Conservation (phyloP, 192 early-diverging fungal species). For the Coemansia sp. region DNA sequence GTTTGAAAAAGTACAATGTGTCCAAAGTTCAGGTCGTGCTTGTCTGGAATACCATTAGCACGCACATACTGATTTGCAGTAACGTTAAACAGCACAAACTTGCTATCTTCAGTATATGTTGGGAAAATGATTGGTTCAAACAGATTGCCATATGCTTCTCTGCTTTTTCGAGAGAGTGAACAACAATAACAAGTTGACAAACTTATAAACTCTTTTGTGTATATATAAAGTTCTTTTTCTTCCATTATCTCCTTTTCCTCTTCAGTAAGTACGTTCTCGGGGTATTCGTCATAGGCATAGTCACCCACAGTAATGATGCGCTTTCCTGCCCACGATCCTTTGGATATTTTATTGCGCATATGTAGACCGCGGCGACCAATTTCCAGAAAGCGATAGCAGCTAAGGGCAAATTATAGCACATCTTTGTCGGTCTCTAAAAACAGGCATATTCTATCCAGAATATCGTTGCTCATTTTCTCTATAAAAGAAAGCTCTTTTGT, state of each 20-base stretch:
- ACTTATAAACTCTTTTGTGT: not conserved
- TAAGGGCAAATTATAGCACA: not conserved
- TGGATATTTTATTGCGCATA: not conserved
- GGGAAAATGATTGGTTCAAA: not conserved
- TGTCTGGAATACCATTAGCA: not conserved
- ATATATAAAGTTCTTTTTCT: not conserved
- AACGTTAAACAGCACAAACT: not conserved
- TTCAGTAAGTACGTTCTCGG: not conserved
- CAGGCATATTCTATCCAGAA: not conserved
- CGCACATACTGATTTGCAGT: not conserved
- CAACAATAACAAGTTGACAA: too few relatives aligned
- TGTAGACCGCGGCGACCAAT: not conserved
- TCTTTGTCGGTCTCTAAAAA: not conserved
- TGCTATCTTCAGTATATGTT: not conserved
- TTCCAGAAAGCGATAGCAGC: constrained; percentile 4
- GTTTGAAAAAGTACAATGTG: not conserved
- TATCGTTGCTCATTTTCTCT: not conserved
- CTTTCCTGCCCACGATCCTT: not conserved
- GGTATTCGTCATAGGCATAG: not conserved
- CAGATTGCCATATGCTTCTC: not conserved
- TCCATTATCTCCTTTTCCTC: not conserved
- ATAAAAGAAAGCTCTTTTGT: not conserved
- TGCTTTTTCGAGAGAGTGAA: too few relatives aligned
- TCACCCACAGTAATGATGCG: not conserved
- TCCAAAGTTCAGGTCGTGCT: not conserved